Base-by-base conservation (phyloP, 2,329 filamentous ascomycete species). In the Sporothrix pseudoabietina region DNA sequence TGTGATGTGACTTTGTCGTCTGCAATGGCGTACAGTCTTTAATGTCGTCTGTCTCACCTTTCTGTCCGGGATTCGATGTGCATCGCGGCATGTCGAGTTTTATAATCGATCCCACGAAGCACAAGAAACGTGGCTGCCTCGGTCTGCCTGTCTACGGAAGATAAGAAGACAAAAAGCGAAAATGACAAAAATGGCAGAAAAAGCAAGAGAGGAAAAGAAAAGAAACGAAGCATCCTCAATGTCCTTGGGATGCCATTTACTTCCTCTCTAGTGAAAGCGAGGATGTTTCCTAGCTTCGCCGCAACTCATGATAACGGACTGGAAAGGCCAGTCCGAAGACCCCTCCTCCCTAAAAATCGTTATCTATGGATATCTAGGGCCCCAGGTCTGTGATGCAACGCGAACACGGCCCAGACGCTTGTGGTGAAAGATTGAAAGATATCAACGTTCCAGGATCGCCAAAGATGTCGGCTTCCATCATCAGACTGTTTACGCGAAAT, bases 391-490 rank as follows among this genome's bases (percentile, higher is more conserved):
- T 16, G 65, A 68, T 68, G 65, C 44, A 26, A 68, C 65, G 41
- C 14, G 2, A n/a, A 49, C 44, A 49, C 44, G 44, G 26, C 41
- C 3, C 65, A 49, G 26, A 35, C 44, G 22, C 44, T 16, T 14
- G 26, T 3, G 16, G n/a, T 12, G 65, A 35, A 68, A 16, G 65
- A 68, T 35, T 12, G 65, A 52, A 68, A 16, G 65, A 68, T 68
- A 68, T 22, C 44, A 52, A 22, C 65, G 26, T 52, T 47, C 61
- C 39, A 66, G 39, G 61, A 66, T 66, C 39, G 22, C 39, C 61
- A 47, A 6, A 44, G 39, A 16, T 26, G 61, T 39, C 61, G 61
- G 61, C 61, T 47, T 26, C 61, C 14, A 47, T 47, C 14, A 16
- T 26, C 26, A 41, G 6, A 61, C 26, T 26, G 26, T 26, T 26